Base-by-base conservation (phyloP, 1,284 basidiomycete genomes). In the Trichosporon faecale region DNA sequence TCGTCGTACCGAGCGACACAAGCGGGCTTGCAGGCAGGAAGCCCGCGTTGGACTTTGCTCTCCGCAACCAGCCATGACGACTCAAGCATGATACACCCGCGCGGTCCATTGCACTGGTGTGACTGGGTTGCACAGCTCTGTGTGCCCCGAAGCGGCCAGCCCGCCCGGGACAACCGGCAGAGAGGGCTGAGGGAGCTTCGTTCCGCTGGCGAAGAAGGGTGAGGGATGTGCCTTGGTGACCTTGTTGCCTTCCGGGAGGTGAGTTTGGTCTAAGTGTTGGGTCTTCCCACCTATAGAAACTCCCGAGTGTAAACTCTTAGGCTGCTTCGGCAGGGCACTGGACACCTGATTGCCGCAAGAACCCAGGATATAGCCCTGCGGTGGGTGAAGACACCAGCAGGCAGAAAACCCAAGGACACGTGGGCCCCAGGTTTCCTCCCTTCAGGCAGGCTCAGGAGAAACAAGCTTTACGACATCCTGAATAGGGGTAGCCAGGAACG, bases 381-480 rank as follows among this genome's bases (percentile, higher is more conserved):
- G 18, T 9, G 55, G 6, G 27, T 14, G 25, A 14, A 14, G 9
- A 14, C 7, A 8, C 55, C 27, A 16, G 7, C 27, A 18, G 57
- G 29, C 57, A 60, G 57, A 16, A 31, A 33, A 23, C 29, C 57
- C 18, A 60, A 60, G 57, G 27, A 60, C 57, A 60, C 57, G 29
- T 60, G 57, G 29, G 57, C 29, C 27, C 27, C 57, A 31, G 57
- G 25, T 27, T 16, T 60, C 27, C 57, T n/a, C 27, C 57, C 29
- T 11, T 18, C 46, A 6, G 21, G 46, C 21, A 1, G 23, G 21
- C 16, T 60, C 57, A 60, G 57, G 57, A 31, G 27, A 12, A 31
- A n/a, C 57, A 60, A 60, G 57, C 27, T 60, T 60, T 60, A 60
- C 57, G 57, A 60, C 18, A 60, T 60, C 57, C 57, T 60, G 57